phyloP scores from a whole-genome alignment of 129 eudicot species.

The Ambrosia artemisiifolia region DNA sequence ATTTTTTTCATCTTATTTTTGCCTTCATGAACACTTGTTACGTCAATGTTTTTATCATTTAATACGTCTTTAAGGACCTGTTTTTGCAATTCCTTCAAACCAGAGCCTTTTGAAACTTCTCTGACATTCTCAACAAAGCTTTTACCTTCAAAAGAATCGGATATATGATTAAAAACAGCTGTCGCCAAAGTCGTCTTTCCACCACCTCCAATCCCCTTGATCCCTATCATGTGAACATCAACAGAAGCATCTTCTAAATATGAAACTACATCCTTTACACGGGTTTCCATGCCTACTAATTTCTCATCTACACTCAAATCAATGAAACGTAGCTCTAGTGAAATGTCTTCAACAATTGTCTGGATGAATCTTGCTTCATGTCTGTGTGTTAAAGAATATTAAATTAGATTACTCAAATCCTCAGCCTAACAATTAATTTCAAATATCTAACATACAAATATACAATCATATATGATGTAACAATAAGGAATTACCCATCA shows the following conservation, averaged over 20 bases:
- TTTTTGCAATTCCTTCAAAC: neutral
- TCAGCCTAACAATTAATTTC: neutral
- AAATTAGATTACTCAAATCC: neutral
- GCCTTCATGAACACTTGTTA: neutral
- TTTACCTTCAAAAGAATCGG: neutral
- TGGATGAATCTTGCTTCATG: conserved; percentile 1
- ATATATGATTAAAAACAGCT: neutral
- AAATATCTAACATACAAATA: neutral
- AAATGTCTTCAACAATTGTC: conserved; percentile 1
- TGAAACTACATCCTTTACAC: neutral
- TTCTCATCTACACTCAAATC: neutral
- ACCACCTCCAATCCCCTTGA: conserved; percentile 14
- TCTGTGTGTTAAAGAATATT: neutral
- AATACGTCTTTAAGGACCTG: neutral
- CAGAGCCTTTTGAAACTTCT: neutral
- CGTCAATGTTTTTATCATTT: neutral
- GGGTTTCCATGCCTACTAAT: conserved; percentile 10
- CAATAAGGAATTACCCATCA: neutral
- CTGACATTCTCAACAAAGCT: conserved; percentile 16
- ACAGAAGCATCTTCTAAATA: neutral
- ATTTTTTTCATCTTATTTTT: neutral
- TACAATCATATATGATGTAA: neutral
- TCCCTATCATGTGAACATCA: conserved; percentile 13
- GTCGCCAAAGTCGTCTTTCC: conserved; percentile 2
- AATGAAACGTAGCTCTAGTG: neutral